These are phyloP conservation scores for Irpex sp. DNA, from an alignment of 1,284 basidiomycete genomes.

Conservation along the genomic window DNA sequence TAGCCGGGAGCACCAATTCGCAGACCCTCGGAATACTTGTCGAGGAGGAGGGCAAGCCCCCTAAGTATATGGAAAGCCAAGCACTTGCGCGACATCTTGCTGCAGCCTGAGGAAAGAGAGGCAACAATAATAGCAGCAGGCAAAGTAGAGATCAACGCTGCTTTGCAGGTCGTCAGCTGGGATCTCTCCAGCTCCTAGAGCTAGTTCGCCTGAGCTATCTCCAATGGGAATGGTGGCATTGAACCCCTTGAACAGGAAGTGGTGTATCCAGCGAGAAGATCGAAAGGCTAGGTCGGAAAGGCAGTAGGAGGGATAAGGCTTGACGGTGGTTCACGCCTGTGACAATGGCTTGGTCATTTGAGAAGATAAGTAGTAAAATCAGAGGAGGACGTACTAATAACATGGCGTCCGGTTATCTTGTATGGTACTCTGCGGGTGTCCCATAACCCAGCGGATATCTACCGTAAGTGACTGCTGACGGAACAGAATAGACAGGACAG, in stretches of 20 bases:
- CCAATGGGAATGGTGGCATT: constrained; percentile 7
- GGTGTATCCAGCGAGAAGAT: constrained; percentile 8
- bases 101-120: no score
- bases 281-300: constrained; percentile 9
- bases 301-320: constrained; percentile 6
- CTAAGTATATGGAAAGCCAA: no score
- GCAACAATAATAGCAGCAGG: no score
- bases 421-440: constrained; percentile 12
- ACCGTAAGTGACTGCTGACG: background rate
- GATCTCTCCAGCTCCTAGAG: no score
- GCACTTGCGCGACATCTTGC: no score
- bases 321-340: constrained; percentile 12
- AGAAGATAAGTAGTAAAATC: background rate
- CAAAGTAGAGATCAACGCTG: no score
- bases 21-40: no score
- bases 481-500: background rate
- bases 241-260: constrained; percentile 6
- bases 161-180: no score
- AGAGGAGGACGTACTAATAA: background rate
- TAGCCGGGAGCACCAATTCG: no score
- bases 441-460: constrained; percentile 12
- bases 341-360: no score
- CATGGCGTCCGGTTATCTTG: constrained; percentile 5
- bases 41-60: no score
- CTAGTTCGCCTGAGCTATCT: no score